Conservation (phyloP, 306 rosid species). For the Prunus persica region Prunus_persica_NCBIv2 NC_034010.1:22636501-22637000, state of each 20-base stretch:
- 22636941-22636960: constrained; percentile 42
- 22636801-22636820: constrained; percentile 16
- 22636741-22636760: constrained; percentile 27
- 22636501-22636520: constrained; percentile 61
- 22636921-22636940: constrained; percentile 71
- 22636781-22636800: constrained; percentile 34
- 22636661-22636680: constrained; percentile 31
- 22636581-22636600: constrained; percentile 30
- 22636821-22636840: constrained; percentile 26
- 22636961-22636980: constrained; percentile 68
- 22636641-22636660: constrained; percentile 26
- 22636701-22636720: constrained; percentile 36
- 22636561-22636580: constrained; percentile 30
- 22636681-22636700: constrained; percentile 33
- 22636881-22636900: constrained; percentile 25
- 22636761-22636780: constrained; percentile 45
- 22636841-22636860: constrained; percentile 24
- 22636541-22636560: constrained; percentile 46
- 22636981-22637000: constrained; percentile 86
- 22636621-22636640: constrained; percentile 44
- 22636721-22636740: constrained; percentile 50
- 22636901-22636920: constrained; percentile 29
- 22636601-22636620: constrained; percentile 42
- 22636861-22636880: constrained; percentile 17
- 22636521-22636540: constrained; percentile 51